Base-by-base conservation (phyloP, 768 basidiomycete genomes). In the Lentinula lateritia region DNA sequence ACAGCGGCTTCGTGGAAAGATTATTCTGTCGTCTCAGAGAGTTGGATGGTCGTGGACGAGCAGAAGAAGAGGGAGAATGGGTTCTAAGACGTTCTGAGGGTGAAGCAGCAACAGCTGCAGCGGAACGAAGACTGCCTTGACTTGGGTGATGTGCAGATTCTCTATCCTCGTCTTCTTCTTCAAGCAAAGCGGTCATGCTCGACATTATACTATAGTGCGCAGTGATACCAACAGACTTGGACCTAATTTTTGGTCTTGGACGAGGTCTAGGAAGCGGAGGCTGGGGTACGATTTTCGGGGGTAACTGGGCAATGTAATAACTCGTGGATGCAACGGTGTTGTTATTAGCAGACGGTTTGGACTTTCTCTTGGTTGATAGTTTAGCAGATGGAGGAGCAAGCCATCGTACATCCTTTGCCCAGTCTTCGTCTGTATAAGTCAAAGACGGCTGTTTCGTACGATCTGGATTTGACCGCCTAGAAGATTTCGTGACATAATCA, bases 361-460 rank as follows among this genome's bases (percentile, higher is more conserved):
- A 38, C 12, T 50, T 56, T 18, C 53, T 52, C 18, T 64, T 50
- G 12, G 48, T 15, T 48, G 46, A 46, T 50, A 50, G 58, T 42
- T 41, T 42, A 23, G 43, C 9, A 7, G 52, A 18, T 2, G 48
- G 6, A 55, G 61, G 61, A 54, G 74, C 80, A 35, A 90, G 82
- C 85, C 84, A 88, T 38, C 85, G 79, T 16, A 88, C 82, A 54
- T 90, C 88, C 63, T 80, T 82, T 12, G 84, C 81, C 89, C 87
- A 90, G 65, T 87, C 83, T 57, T 84, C 78, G 66, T 84, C 81
- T 3, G 79, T 80, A 68, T 78, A 78, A 16, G 75, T 73, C 58
- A 70, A 64, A 41, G 74, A 71, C 61, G 70, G 65, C 50, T 63
- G 62, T 41, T 58, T 45, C 18, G 56, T 62, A 13, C 60, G 58